Evolutionary conservation across 1,284 basidiomycete species (phyloP).

Genomic region (Xerocomus nothofagi): DNA sequence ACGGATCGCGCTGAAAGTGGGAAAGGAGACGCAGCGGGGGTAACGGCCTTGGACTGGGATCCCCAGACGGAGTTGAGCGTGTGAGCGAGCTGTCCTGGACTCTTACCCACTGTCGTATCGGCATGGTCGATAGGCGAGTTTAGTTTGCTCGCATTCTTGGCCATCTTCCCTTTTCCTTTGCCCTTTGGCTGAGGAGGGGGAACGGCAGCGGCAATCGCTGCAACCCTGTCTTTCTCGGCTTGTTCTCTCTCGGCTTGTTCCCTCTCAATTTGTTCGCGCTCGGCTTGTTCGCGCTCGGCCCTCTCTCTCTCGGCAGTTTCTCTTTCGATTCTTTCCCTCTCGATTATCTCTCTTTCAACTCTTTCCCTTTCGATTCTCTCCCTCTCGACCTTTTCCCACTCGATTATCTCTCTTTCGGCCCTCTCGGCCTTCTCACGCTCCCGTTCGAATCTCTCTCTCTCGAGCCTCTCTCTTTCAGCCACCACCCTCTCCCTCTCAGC

Average conservation of each 20-base stretch:
- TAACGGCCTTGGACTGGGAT: conserved; percentile 30
- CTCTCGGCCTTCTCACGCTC: conserved; percentile 14
- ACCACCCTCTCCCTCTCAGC: conserved; percentile 18
- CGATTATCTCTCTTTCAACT: neutral
- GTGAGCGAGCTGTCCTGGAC: conserved; percentile 24
- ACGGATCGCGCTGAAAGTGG: conserved; percentile 23
- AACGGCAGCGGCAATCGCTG: neutral
- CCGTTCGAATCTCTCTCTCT: conserved; percentile 18
- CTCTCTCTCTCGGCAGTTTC: conserved; percentile 3
- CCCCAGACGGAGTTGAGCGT: conserved; percentile 32
- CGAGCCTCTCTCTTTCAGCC: conserved; percentile 21
- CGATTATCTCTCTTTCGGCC: neutral
- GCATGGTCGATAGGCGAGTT: conserved; percentile 30
- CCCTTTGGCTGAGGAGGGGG: neutral
- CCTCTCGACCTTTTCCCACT: conserved; percentile 8
- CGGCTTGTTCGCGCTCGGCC: neutral
- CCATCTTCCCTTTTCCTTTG: conserved; percentile 19
- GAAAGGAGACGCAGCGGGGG: conserved; percentile 29
- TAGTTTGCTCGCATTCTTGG: conserved; percentile 26
- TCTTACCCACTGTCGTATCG: conserved; percentile 32
- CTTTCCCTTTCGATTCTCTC: conserved; percentile 2
- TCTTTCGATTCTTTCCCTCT: conserved; percentile 8
- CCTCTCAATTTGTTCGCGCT: conserved; percentile 2
- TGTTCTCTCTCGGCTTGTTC: conserved; percentile 8
- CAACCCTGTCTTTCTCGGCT: conserved; percentile 19